Conservation (phyloP, 441 rosid genomes). For the Pelargonium australe region DNA sequence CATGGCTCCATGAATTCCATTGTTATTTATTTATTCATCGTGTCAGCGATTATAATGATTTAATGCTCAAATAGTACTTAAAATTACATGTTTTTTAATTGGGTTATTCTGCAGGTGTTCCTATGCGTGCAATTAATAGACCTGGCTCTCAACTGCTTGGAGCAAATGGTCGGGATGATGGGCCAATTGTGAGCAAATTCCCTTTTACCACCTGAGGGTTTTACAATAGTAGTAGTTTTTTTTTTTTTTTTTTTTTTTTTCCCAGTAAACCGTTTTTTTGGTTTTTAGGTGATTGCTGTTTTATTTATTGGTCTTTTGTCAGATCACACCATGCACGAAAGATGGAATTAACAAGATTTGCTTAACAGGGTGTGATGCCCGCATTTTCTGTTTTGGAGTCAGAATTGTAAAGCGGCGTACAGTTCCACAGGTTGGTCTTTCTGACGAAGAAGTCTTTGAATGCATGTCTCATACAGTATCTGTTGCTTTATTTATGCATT, state of each 20-base stretch:
- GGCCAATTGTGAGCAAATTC: constrained; percentile 67
- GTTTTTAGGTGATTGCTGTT: background rate
- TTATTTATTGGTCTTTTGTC: constrained; percentile 23
- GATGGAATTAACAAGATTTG: constrained; percentile 82
- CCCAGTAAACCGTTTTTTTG: background rate
- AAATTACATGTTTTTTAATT: constrained; percentile 1
- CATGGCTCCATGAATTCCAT: background rate
- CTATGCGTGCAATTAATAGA: constrained; percentile 74
- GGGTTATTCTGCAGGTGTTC: constrained; percentile 37
- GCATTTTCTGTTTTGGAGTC: constrained; percentile 84
- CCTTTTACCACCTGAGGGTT: constrained; percentile 14
- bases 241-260: background rate
- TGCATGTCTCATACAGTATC: too few relatives aligned
- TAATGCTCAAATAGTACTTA: background rate
- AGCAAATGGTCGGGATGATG: constrained; percentile 97
- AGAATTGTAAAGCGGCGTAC: constrained; percentile 80
- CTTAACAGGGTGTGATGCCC: constrained; percentile 67
- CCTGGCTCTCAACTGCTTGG: constrained; percentile 90
- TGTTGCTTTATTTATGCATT: too few relatives aligned
- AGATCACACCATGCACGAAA: constrained; percentile 63
- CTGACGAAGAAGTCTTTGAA: background rate
- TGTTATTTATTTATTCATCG: background rate
- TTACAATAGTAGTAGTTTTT: background rate
- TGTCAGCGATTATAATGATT: background rate
- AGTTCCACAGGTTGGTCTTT: constrained; percentile 67